Evolutionary conservation across 495 filamentous ascomycete species (phyloP).

Genomic region (Penicillium flavigenum): DNA sequence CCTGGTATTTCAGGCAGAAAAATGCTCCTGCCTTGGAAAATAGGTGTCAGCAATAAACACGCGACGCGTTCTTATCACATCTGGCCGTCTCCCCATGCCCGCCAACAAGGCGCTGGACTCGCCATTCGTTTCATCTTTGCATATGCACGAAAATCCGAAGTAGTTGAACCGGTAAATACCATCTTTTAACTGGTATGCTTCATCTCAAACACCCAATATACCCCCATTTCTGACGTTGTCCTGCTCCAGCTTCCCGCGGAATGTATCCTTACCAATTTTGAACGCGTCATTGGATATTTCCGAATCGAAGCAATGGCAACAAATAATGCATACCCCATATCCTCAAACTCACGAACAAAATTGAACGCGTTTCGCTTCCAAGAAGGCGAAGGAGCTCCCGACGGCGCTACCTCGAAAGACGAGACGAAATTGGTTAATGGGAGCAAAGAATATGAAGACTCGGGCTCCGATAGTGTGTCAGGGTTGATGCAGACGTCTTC

Average conservation of each 20-base stretch:
- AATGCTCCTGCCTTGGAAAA: conserved; percentile 20
- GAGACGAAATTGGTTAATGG: conserved; percentile 25
- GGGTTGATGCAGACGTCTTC: conserved; percentile 29
- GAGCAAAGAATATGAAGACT: conserved; percentile 42
- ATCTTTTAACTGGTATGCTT: conserved; percentile 1
- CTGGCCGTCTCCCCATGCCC: conserved; percentile 10
- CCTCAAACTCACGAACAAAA: conserved; percentile 56
- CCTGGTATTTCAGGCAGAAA: conserved; percentile 32
- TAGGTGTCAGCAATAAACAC: conserved; percentile 34
- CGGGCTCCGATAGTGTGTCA: conserved; percentile 44
- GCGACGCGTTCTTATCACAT: conserved; percentile 43
- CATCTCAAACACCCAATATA: background rate
- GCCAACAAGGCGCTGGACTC: conserved; percentile 15
- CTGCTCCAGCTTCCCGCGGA: conserved; percentile 17
- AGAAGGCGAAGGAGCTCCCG: conserved; percentile 29
- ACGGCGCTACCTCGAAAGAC: conserved; percentile 34
- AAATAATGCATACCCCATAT: conserved; percentile 39
- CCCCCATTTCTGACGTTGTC: conserved; percentile 23
- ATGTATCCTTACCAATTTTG: conserved; percentile 30
- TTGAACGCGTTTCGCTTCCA: conserved; percentile 57
- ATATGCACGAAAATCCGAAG: background rate
- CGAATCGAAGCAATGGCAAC: conserved; percentile 29
- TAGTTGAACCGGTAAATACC: conserved; percentile 7
- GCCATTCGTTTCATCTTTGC: conserved; percentile 6
- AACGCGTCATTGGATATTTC: conserved; percentile 15